Percentiles rank a stretch among this genome's conserved stretches.
Evolutionary conservation across 2,329 filamentous ascomycete species (phyloP).

Genomic region (Fusarium heterosporum): DNA sequence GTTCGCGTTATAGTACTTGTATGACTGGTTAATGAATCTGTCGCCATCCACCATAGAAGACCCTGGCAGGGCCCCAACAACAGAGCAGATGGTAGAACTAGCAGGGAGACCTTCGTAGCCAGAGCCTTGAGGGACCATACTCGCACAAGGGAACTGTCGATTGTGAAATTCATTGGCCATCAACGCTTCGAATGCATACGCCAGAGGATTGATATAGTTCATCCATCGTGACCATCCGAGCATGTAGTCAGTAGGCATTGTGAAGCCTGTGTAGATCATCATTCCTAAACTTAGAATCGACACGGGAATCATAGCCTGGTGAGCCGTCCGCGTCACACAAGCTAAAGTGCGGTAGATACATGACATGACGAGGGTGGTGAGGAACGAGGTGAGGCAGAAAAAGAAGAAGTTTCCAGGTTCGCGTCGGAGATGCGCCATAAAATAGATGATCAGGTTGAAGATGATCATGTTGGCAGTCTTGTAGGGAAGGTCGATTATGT

Average conservation of each 20-base stretch:
- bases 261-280: constrained; percentile 60
- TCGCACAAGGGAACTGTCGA: constrained; percentile 66
- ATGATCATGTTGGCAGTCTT: constrained; percentile 46
- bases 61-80: constrained; percentile 66
- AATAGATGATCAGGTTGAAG: constrained; percentile 64
- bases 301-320: constrained; percentile 61
- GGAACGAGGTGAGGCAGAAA: constrained; percentile 59
- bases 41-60: constrained; percentile 68
- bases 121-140: constrained; percentile 56
- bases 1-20: constrained; percentile 67
- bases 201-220: constrained; percentile 71
- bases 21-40: constrained; percentile 67
- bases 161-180: constrained; percentile 56
- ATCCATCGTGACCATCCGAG: constrained; percentile 65
- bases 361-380: constrained; percentile 48
- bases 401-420: constrained; percentile 72
- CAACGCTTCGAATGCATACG: constrained; percentile 59
- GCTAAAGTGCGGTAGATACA: constrained; percentile 48
- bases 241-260: constrained; percentile 45
- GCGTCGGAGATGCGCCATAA: constrained; percentile 72
- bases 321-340: constrained; percentile 45
- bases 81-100: constrained; percentile 63
- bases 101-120: constrained; percentile 54
- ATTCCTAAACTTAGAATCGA: constrained; percentile 63
- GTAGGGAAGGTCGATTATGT: constrained; percentile 44